Conservation (phyloP, 192 early-diverging fungal species). For the Podila verticillata region DNA sequence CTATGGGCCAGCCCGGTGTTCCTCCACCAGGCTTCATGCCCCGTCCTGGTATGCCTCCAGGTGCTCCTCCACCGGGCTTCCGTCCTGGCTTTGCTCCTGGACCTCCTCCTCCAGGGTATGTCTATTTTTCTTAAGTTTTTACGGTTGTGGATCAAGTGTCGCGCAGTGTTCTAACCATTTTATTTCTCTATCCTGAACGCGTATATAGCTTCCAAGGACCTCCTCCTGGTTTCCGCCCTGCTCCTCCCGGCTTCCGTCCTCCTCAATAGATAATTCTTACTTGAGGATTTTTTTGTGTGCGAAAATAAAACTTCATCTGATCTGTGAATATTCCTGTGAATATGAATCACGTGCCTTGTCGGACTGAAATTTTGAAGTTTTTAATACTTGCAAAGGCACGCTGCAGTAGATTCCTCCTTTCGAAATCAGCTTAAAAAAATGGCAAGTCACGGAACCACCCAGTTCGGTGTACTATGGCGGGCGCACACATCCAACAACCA, state of each 20-base stretch:
- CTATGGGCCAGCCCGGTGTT: slow-evolving; percentile 54
- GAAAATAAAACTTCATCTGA: background rate
- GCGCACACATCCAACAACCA: background rate
- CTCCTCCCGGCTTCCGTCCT: slow-evolving; percentile 39
- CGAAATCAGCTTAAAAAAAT: slow-evolving; percentile 5
- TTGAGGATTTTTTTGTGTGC: background rate
- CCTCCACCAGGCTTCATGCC: slow-evolving; percentile 75
- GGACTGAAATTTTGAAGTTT: background rate
- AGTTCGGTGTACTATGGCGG: background rate
- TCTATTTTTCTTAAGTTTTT: background rate
- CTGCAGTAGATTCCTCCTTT: background rate
- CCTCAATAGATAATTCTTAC: slow-evolving; percentile 13
- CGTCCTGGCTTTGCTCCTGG: slow-evolving; percentile 57
- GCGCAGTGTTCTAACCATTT: too few relatives aligned
- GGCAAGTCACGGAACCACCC: slow-evolving; percentile 6
- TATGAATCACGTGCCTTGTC: background rate
- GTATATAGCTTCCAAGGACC: slow-evolving; percentile 30
- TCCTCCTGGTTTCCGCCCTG: slow-evolving; percentile 45
- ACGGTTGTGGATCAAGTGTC: too few relatives aligned
- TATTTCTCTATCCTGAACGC: background rate
- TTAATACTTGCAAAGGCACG: background rate
- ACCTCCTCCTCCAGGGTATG: slow-evolving; percentile 51
- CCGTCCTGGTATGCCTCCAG: slow-evolving; percentile 49
- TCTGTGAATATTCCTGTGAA: too few relatives aligned
- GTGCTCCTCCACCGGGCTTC: slow-evolving; percentile 54